Evolutionary conservation across 169 alveolate genomes (phyloP).

Genomic region (Cryptosporidium parvum): DNA sequence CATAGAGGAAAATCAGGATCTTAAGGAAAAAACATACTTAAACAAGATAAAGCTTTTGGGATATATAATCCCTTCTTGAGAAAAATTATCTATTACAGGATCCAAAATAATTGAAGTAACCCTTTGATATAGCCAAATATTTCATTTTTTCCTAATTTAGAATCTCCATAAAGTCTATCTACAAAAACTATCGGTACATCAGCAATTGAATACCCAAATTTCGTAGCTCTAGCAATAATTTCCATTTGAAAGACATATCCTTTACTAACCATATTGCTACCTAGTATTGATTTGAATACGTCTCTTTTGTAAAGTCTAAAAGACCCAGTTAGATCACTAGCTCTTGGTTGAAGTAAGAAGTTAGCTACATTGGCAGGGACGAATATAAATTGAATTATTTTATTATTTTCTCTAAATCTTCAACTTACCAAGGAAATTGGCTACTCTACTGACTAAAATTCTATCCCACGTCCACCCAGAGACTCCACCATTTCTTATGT

Average conservation of each 20-base stretch:
- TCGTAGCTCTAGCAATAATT: slow-evolving; percentile 92
- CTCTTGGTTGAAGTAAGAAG: slow-evolving; percentile 84
- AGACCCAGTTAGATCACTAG: slow-evolving; percentile 95
- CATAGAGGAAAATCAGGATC: slow-evolving; percentile 66
- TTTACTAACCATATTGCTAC: slow-evolving; percentile 82
- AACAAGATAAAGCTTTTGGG: slow-evolving; percentile 56
- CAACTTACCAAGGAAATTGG: slow-evolving; percentile 88
- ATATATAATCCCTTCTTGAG: slow-evolving; percentile 31
- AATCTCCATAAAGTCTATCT: slow-evolving; percentile 95
- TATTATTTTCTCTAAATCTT: background rate
- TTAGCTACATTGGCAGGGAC: slow-evolving; percentile 76
- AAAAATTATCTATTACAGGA: slow-evolving; percentile 77
- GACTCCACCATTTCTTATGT: slow-evolving; percentile 94
- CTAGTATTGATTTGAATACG: slow-evolving; percentile 87
- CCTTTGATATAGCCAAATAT: slow-evolving; percentile 91
- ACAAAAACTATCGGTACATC: slow-evolving; percentile 97
- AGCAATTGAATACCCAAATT: slow-evolving; percentile 88
- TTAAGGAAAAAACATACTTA: slow-evolving; percentile 38
- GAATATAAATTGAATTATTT: background rate
- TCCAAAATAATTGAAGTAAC: slow-evolving; percentile 88
- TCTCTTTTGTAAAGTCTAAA: slow-evolving; percentile 93
- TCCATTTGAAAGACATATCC: slow-evolving; percentile 99
- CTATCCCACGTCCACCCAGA: slow-evolving; percentile 95
- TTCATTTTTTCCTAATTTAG: slow-evolving; percentile 94
- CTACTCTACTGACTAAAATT: slow-evolving; percentile 93